Evolutionary conservation across 768 basidiomycete species (phyloP), one percentile per base, ranked within the genome.

Genomic region (Lactarius trivialis): DNA sequence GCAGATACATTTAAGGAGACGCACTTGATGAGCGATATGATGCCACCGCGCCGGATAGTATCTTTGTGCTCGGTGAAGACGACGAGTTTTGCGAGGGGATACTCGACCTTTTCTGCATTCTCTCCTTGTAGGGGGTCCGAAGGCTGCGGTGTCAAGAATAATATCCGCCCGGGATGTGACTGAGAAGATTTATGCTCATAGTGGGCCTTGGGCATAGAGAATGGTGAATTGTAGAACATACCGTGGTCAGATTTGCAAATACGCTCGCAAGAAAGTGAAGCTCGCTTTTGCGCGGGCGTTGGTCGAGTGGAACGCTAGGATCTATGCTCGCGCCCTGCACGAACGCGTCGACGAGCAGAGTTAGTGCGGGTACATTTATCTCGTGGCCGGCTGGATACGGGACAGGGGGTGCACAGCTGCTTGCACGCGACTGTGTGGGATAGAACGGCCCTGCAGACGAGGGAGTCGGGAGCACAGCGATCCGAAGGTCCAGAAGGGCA

Each of bases 201-300:
- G 24, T 55, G 21, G 50, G 51, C 15, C 53, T 15, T 45, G 39
- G 50, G 15, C 1, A 11, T 7, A 17, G 9, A 2, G 24, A 36
- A 32, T 11, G 12, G 26, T 11, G 37, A 4, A 4, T 28, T 33
- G 33, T 14, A 4, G 19, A 70, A 12, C 12, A 4, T 70, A 94
- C 95, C 66, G 83, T 81, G 56, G 83, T 89, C 59, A 97, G 74
- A 71, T 98, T 98, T 12, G 94, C 93, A 70, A 98, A 97, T 14
- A 98, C 96, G 65, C 88, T 91, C 1, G 95, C 86, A 24, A 98
- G 77, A 74, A 98, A 98, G 74, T 98, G 89, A 19, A 96, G 79
- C 51, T 88, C 79, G 53, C 86, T 92, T 75, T 93, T 94, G 50
- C 86, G 76, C 45, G 73, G 71, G 52, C 80, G 78, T 68, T 81